Evolutionary conservation across 768 basidiomycete species (phyloP).

Genomic region (Collybiopsis luxurians): DNA sequence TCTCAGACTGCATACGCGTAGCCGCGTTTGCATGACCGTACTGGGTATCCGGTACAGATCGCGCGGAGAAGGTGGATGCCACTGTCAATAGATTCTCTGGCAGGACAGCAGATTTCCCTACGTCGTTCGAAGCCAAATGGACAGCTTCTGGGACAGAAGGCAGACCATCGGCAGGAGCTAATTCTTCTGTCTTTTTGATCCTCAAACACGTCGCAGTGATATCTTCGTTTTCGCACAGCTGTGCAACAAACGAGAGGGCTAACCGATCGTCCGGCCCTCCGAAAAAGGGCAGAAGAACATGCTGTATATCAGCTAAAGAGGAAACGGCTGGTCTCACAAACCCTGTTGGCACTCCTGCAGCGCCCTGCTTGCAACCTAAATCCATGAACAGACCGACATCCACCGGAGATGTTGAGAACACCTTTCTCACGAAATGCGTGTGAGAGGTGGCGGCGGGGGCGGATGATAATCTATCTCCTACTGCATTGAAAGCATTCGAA

Average conservation of each 20-base stretch:
- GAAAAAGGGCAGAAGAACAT: conserved; percentile 87
- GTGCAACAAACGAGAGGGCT: conserved; percentile 80
- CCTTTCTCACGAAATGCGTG: conserved; percentile 79
- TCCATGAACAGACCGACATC: conserved; percentile 90
- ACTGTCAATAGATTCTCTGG: conserved; percentile 3
- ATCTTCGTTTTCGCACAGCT: conserved; percentile 68
- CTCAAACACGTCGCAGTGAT: conserved; percentile 75
- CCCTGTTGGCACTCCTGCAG: too few species aligned
- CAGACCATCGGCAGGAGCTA: conserved; percentile 10
- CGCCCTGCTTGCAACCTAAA: conserved; percentile 23
- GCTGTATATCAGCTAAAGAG: conserved; percentile 23
- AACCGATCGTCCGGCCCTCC: conserved; percentile 93
- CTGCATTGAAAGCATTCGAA: conserved; percentile 22
- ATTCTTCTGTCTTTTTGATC: conserved; percentile 48
- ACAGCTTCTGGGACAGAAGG: conserved; percentile 22
- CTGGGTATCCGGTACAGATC: conserved; percentile 58
- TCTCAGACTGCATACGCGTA: conserved; percentile 71
- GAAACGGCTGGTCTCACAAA: background rate
- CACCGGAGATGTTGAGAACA: conserved; percentile 64
- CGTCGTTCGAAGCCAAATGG: conserved; percentile 25
- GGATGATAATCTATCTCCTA: conserved; percentile 23
- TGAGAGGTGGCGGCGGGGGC: conserved; percentile 58
- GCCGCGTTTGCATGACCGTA: conserved; percentile 66
- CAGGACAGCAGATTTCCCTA: background rate
- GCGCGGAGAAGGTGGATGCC: conserved; percentile 1